phyloP scores from a whole-genome alignment of 495 filamentous ascomycete species.

The Lepidopterella palustris region DNA sequence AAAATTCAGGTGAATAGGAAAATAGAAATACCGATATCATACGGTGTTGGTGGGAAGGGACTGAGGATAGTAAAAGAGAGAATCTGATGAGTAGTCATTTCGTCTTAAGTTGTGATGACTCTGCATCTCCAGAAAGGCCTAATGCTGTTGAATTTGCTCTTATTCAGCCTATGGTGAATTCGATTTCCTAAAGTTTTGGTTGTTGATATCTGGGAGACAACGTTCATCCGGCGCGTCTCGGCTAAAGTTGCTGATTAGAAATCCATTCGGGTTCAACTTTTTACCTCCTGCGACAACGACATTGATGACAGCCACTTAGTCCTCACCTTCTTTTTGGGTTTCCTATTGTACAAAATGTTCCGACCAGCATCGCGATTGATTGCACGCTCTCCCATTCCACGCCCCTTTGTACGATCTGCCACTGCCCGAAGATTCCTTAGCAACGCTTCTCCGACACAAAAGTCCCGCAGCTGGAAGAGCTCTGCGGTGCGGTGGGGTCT shows the following conservation, averaged over 20 bases:
- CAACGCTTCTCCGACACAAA: slow-evolving; percentile 57
- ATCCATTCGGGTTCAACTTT: background rate
- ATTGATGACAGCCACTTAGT: slow-evolving; percentile 4
- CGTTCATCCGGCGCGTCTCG: no score
- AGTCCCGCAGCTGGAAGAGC: slow-evolving; percentile 76
- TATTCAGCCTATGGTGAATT: no score
- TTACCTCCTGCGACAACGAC: background rate
- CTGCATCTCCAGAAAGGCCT: no score
- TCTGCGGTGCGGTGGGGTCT: slow-evolving; percentile 64
- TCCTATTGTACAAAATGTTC: slow-evolving; percentile 21
- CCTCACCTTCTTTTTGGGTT: slow-evolving; percentile 10
- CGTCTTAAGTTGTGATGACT: no score
- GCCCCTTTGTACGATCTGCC: slow-evolving; percentile 5
- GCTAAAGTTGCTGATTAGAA: slow-evolving; percentile 4
- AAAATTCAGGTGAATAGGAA: no score
- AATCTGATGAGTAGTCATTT: no score
- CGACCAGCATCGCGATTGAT: slow-evolving; percentile 21
- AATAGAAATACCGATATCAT: no score
- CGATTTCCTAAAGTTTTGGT: no score
- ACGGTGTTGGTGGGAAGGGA: no score
- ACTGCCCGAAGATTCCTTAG: slow-evolving; percentile 58
- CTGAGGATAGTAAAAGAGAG: no score
- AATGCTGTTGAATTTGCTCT: no score
- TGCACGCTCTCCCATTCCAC: slow-evolving; percentile 14
- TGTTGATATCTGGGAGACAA: no score